These are phyloP conservation scores for Leccinellum albellum DNA, from an alignment of 768 basidiomycete species.

Conservation along the genomic window DNA sequence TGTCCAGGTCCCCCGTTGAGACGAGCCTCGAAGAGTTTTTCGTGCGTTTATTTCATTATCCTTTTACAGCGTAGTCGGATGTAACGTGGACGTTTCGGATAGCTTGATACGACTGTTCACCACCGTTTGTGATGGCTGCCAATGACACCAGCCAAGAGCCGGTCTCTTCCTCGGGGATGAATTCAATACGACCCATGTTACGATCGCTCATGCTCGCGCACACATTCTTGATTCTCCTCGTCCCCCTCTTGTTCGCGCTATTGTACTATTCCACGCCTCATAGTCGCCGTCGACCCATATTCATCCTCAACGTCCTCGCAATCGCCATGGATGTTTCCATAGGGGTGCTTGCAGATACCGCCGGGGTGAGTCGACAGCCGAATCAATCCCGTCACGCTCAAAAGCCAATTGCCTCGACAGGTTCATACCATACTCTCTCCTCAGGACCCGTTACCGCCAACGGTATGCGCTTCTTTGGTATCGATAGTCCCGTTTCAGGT, in stretches of 20 bases:
- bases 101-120: not conserved
- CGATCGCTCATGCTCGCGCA: slow-evolving; percentile 26
- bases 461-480: slow-evolving; percentile 8
- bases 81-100: not conserved
- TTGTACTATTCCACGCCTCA: slow-evolving; percentile 29
- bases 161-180: not conserved
- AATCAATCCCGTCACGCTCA: not conserved
- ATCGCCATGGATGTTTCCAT: slow-evolving; percentile 21
- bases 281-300: slow-evolving; percentile 25
- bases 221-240: slow-evolving; percentile 29
- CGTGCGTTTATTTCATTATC: not conserved
- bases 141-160: not conserved
- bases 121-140: not conserved
- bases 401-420: slow-evolving; percentile 5
- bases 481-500: not conserved
- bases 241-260: slow-evolving; percentile 29
- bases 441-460: slow-evolving; percentile 17
- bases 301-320: slow-evolving; percentile 26
- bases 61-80: not conserved
- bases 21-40: not conserved
- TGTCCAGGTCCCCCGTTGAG: not conserved
- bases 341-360: slow-evolving; percentile 20
- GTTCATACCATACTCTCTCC: slow-evolving; percentile 27
- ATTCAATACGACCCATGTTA: not conserved
- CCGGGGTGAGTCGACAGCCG: slow-evolving; percentile 12